phyloP scores from a whole-genome alignment of 1,284 basidiomycete genomes.

The Somion occarium region DNA sequence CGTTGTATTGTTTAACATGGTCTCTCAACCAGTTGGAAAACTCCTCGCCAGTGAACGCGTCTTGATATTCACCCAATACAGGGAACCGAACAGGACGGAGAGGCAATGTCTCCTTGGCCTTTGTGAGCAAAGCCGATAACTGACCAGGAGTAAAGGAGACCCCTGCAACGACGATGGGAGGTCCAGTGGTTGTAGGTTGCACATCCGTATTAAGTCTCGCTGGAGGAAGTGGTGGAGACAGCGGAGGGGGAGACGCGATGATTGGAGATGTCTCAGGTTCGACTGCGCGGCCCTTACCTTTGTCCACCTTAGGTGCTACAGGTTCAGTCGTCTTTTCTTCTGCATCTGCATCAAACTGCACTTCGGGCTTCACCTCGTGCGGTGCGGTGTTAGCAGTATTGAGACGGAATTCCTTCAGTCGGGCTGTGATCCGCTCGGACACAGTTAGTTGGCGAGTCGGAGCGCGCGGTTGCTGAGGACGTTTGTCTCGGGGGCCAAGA shows the following conservation, averaged over 20 bases:
- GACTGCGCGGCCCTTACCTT: slow-evolving; percentile 71
- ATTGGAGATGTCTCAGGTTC: slow-evolving; percentile 36
- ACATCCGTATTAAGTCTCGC: slow-evolving; percentile 34
- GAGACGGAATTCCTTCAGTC: slow-evolving; percentile 67
- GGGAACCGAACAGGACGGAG: slow-evolving; percentile 70
- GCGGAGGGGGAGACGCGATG: slow-evolving; percentile 55
- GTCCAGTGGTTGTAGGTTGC: slow-evolving; percentile 34
- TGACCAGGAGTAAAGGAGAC: slow-evolving; percentile 59
- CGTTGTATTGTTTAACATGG: slow-evolving; percentile 65
- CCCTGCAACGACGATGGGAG: slow-evolving; percentile 69
- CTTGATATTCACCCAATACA: slow-evolving; percentile 82
- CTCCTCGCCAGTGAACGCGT: slow-evolving; percentile 81
- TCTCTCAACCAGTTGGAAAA: slow-evolving; percentile 72
- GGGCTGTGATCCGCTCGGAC: slow-evolving; percentile 71
- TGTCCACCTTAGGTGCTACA: slow-evolving; percentile 52
- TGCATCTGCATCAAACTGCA: slow-evolving; percentile 34
- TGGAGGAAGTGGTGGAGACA: slow-evolving; percentile 53
- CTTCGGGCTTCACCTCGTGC: slow-evolving; percentile 26
- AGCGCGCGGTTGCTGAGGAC: slow-evolving; percentile 27
- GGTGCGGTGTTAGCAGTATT: slow-evolving; percentile 34
- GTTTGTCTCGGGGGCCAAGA: slow-evolving; percentile 51
- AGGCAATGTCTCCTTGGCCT: slow-evolving; percentile 59
- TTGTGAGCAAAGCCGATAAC: slow-evolving; percentile 63
- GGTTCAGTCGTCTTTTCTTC: slow-evolving; percentile 22
- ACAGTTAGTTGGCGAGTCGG: slow-evolving; percentile 63